Conservation (phyloP, 1,284 basidiomycete species). For the Tilletiopsis washingtonensis region DNA sequence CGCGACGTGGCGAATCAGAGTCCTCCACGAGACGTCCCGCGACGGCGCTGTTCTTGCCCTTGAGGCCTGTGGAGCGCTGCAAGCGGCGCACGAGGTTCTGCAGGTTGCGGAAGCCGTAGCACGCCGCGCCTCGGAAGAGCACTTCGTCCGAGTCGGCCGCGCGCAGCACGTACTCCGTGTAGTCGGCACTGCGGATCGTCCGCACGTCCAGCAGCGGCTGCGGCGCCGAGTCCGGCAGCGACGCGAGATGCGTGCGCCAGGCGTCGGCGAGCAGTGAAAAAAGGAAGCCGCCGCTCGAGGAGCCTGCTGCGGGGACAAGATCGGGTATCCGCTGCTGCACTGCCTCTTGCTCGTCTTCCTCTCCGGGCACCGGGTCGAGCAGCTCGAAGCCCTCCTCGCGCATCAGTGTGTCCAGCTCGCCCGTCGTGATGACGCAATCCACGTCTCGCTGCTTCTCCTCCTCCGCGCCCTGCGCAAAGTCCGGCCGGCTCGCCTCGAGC, state of each 20-base stretch:
- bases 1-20: conserved; percentile 10
- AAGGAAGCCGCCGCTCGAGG: conserved; percentile 88
- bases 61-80: conserved; percentile 54
- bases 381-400: conserved; percentile 68
- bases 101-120: conserved; percentile 94
- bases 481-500: conserved; percentile 76
- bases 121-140: conserved; percentile 85
- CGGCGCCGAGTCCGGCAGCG: conserved; percentile 1
- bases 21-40: conserved; percentile 28
- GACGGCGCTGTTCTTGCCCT: too few relatives aligned
- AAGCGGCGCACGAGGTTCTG: conserved; percentile 91
- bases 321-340: neutral
- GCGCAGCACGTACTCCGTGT: conserved; percentile 56
- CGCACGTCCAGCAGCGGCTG: conserved; percentile 27
- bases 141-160: conserved; percentile 49
- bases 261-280: conserved; percentile 51
- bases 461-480: conserved; percentile 24
- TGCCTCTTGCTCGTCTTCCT: conserved; percentile 45
- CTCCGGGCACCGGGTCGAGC: conserved; percentile 53
- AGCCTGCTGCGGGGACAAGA: conserved; percentile 52
- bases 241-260: conserved; percentile 22
- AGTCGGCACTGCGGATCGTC: conserved; percentile 51
- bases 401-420: conserved; percentile 83
- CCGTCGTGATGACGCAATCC: conserved; percentile 95
- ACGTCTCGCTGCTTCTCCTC: conserved; percentile 63